These are phyloP conservation scores for Sphaerulina musiva DNA, from an alignment of 2,329 filamentous ascomycete genomes.

Conservation along the genomic window DNA sequence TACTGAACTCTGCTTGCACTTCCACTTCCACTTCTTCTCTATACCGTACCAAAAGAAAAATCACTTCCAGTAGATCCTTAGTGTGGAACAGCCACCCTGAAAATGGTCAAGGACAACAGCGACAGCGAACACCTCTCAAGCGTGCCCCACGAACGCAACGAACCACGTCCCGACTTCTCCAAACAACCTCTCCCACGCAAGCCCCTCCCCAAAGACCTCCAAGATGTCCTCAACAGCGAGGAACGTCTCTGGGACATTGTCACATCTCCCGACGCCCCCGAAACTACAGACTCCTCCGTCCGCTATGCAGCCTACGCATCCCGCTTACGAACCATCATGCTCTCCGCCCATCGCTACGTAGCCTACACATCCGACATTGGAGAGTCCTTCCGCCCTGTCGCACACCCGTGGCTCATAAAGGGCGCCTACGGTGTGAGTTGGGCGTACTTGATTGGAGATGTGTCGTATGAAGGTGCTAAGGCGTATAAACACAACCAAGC, in stretches of 20 bases:
- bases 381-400: slow-evolving; percentile 89
- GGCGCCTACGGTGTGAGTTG: slow-evolving; percentile 86
- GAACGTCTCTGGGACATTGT: slow-evolving; percentile 60
- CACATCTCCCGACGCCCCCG: slow-evolving; percentile 60
- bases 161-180: slow-evolving; percentile 44
- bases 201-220: slow-evolving; percentile 49
- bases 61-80: neutral
- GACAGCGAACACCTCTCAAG: slow-evolving; percentile 28
- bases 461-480: slow-evolving; percentile 90
- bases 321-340: slow-evolving; percentile 59
- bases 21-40: neutral
- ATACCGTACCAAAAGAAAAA: neutral
- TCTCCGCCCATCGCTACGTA: slow-evolving; percentile 89
- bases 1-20: neutral
- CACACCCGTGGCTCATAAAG: slow-evolving; percentile 74
- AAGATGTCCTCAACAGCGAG: slow-evolving; percentile 54
- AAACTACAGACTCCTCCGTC: slow-evolving; percentile 76
- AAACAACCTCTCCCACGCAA: slow-evolving; percentile 45
- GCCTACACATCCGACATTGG: slow-evolving; percentile 94
- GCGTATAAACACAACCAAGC: slow-evolving; percentile 82
- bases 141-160: slow-evolving; percentile 39
- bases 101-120: slow-evolving; percentile 36
- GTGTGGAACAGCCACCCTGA: slow-evolving; percentile 2
- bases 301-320: slow-evolving; percentile 91
- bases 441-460: slow-evolving; percentile 86